Base-by-base conservation (phyloP, 495 filamentous ascomycete genomes). In the Penicillium simplicissimum region DNA sequence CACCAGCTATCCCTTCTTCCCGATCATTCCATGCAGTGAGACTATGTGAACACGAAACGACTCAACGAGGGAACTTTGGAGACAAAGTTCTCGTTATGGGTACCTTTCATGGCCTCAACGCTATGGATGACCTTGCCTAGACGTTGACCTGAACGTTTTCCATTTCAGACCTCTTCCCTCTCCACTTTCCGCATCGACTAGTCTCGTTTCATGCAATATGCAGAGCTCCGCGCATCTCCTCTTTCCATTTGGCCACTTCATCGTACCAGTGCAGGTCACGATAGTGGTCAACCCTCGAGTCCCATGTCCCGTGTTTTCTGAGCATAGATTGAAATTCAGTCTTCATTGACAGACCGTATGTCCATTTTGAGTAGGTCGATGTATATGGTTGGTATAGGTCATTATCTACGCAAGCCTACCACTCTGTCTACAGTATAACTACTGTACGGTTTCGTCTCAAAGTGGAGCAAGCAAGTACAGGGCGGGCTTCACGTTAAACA, bases 281-380 rank as follows among this genome's bases (percentile, higher is more conserved):
- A 37, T 58, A 3, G 43, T 15, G 19, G 21, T 23, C 43, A 36
- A 47, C 42, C 21, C 33, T 47, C 13, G 23, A 54, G 28, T 49
- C n/a, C 11, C 9, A 7, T 45, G 38, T 42, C n/a, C n/a, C 15
- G 38, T 42, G 38, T 42, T 42, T 56, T 37, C 38, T 47, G 23
- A 54, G 51, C 55, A 65, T 70, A 70, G 67, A 70, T 63, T 67
- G 65, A 65, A 69, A 61, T 70, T 57, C 59, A 63, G 65, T 67
- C 65, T 67, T 67, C 62, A 58, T 67, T 67, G 65, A 70, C 65
- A 58, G 23, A 43, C 52, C 19, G 8, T 28, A 52, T 7, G 11
- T 10, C 15, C 25, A 14, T 58, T 3, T 31, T 13, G 23, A 49
- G 45, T 25, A 25, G 3, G 4, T 8, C 4, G 15, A 25, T n/a